These are phyloP conservation scores for Boletus tylopilopsis DNA, from an alignment of 768 basidiomycete genomes.

Conservation along the genomic window DNA sequence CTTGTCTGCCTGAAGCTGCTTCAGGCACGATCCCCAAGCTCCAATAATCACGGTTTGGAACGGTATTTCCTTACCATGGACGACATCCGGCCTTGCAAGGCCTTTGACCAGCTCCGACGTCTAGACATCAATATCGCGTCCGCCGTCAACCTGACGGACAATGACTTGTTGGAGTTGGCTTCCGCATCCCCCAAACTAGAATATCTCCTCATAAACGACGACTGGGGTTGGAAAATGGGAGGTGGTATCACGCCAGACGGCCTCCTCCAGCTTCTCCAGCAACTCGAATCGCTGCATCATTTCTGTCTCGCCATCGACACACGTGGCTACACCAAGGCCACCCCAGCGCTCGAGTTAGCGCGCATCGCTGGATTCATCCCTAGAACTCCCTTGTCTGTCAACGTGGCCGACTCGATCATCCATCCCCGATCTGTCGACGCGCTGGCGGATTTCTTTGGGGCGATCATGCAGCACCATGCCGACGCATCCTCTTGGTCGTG, in stretches of 20 bases:
- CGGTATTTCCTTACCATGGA: background rate
- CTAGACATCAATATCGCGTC: constrained; percentile 1
- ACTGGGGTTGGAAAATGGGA: constrained; percentile 3
- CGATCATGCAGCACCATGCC: background rate
- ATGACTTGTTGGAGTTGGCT: background rate
- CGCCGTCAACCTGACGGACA: background rate
- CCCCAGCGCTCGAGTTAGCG: background rate
- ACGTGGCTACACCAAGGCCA: background rate
- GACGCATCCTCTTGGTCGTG: background rate
- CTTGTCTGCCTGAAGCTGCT: constrained; percentile 1
- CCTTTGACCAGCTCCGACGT: constrained; percentile 2
- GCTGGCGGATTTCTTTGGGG: constrained; percentile 4
- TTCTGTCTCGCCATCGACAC: constrained; percentile 6
- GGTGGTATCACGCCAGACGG: constrained; percentile 1
- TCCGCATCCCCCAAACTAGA: background rate
- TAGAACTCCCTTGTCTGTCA: background rate
- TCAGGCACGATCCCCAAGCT: background rate
- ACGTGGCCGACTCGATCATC: constrained; percentile 1
- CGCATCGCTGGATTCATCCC: background rate
- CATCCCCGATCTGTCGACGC: constrained; percentile 1
- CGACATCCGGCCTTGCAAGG: background rate
- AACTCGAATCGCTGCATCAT: background rate
- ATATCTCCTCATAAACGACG: constrained; percentile 3
- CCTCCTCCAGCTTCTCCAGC: constrained; percentile 1
- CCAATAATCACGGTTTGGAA: background rate